Evolutionary conservation across 1,284 basidiomycete species (phyloP), one percentile per base, ranked within the genome.

Genomic region (Anthracocystis walkeri): DNA sequence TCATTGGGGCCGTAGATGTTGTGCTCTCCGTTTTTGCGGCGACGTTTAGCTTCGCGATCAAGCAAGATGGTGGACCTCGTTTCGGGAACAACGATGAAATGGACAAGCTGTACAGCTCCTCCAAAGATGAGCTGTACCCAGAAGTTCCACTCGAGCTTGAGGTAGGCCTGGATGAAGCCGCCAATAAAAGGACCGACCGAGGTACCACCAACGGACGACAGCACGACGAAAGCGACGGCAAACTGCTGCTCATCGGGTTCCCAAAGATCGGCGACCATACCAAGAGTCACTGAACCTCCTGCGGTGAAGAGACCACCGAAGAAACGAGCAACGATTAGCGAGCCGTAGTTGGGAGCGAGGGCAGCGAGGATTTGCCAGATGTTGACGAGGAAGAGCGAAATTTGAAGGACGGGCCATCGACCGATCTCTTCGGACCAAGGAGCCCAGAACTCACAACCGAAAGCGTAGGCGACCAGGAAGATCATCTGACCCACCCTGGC

Each of bases 111-210:
- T 4, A 86, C 85, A 31, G 70, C 78, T 21, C 75, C 84, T 20
- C 86, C 86, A 49, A 86, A 85, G 67, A 86, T 86, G 41, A 87
- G 79, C 75, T 87, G 86, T 4, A 82, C 58, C 86, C 86, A 87
- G 70, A 86, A 85, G 58, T 83, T 82, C 85, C 86, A 86, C 20
- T 75, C 56, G 38, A 74, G 14, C 42, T 61, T 46, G 33, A 75
- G 61, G n/a, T 67, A 71, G 7, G 64, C 61, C 12, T 77, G 62
- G 48, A 83, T 67, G 52, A 80, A 82, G 7, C 70, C 81, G 44
- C 83, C 83, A 16, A 83, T 56, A 55, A 85, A 68, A 4, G 83
- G 83, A 40, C 85, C 84, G n/a, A 83, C 45, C 23, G 78, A 77
- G 1, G 82, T 79, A 58, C 82, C 81, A 16, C 76, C 81, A 0